Conservation (phyloP, 768 basidiomycete genomes). For the Mycena rosella region DNA sequence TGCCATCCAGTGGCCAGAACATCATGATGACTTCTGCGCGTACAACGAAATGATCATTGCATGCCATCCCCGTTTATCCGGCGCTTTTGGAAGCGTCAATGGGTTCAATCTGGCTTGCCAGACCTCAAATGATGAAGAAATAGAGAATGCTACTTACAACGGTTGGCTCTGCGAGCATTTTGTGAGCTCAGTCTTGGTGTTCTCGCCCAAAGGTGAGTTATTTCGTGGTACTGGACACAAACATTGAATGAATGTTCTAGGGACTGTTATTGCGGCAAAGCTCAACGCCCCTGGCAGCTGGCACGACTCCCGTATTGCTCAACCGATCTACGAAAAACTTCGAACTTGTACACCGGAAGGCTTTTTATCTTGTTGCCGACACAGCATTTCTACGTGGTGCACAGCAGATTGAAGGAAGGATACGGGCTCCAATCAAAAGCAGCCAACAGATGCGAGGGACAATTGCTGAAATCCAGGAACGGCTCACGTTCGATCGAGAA, state of each 20-base stretch:
- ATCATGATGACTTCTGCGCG: neutral
- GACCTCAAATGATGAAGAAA: too few relatives aligned
- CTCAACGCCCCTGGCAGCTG: too few relatives aligned
- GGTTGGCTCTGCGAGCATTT: too few relatives aligned
- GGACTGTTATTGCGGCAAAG: too few relatives aligned
- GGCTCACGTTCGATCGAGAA: neutral
- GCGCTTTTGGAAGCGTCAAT: constrained; percentile 9
- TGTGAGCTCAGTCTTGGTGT: neutral
- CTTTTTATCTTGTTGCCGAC: neutral
- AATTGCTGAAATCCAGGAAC: neutral
- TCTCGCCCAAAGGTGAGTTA: too few relatives aligned
- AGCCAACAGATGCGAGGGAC: neutral
- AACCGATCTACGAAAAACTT: too few relatives aligned
- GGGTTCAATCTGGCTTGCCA: constrained; percentile 2
- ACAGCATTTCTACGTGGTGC: neutral
- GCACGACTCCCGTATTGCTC: too few relatives aligned
- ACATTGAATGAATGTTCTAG: too few relatives aligned
- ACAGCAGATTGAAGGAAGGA: neutral
- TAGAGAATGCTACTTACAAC: too few relatives aligned
- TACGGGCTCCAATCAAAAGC: neutral
- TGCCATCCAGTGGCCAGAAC: too few relatives aligned
- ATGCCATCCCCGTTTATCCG: neutral
- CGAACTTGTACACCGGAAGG: too few relatives aligned
- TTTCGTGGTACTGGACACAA: too few relatives aligned
- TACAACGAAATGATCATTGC: constrained; percentile 6